A percentile compares a stretch with the other conserved stretches of the same genome.
Conservation (phyloP, 805 yeast genomes). For the Metschnikowia proteae region DNA sequence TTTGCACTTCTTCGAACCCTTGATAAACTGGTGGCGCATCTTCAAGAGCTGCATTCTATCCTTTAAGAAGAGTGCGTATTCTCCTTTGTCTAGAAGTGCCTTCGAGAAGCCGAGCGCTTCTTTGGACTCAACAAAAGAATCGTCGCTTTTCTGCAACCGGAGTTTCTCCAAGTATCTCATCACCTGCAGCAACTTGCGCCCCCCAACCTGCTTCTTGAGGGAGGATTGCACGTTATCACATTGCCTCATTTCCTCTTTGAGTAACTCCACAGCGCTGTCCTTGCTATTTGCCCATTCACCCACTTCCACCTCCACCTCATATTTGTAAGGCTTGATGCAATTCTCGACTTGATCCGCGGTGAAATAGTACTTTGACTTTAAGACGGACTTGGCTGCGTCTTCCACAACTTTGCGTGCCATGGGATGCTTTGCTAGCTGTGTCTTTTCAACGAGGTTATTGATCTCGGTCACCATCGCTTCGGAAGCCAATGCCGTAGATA, state of each 20-base stretch:
- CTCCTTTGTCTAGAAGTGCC: slow-evolving; percentile 69
- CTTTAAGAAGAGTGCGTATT: slow-evolving; percentile 73
- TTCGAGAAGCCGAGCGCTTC: slow-evolving; percentile 86
- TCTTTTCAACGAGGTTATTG: slow-evolving; percentile 63
- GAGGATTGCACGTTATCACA: slow-evolving; percentile 61
- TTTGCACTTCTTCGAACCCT: slow-evolving; percentile 73
- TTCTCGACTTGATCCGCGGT: slow-evolving; percentile 99
- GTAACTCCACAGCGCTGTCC: slow-evolving; percentile 66
- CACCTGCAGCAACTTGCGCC: slow-evolving; percentile 78
- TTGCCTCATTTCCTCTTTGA: slow-evolving; percentile 83
- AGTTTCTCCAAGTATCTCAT: slow-evolving; percentile 63
- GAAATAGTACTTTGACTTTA: slow-evolving; percentile 74
- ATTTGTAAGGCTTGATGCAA: slow-evolving; percentile 95
- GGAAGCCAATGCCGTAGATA: slow-evolving; percentile 78
- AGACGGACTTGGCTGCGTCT: slow-evolving; percentile 79
- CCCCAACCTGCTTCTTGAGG: slow-evolving; percentile 72
- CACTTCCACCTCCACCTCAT: slow-evolving; percentile 94
- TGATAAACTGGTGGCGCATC: slow-evolving; percentile 66
- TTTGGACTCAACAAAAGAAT: slow-evolving; percentile 42
- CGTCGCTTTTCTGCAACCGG: slow-evolving; percentile 30
- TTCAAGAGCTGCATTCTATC: slow-evolving; percentile 68
- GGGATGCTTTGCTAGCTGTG: slow-evolving; percentile 83
- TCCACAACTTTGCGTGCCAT: slow-evolving; percentile 74
- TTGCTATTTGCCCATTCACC: slow-evolving; percentile 86
- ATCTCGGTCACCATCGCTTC: slow-evolving; percentile 77